Base-by-base conservation (phyloP, 2,329 filamentous ascomycete genomes). In the Fusarium hainanense region DNA sequence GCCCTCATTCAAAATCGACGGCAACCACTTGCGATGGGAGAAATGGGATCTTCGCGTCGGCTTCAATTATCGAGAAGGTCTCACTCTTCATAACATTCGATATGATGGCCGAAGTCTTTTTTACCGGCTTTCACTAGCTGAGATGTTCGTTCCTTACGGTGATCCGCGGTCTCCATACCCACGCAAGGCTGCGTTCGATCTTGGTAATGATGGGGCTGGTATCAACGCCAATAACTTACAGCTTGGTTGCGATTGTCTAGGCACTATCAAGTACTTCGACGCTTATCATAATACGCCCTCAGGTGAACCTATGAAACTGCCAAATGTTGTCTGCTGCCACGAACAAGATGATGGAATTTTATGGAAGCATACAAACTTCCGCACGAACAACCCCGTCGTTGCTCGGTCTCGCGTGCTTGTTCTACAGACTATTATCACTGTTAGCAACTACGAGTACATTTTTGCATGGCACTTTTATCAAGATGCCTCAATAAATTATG, bases 31-130 rank as follows among this genome's bases (percentile, higher is more conserved):
- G 5, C 73, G 79, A 37, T 89, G 87, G 87, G 86, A 89, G 75
- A 88, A 90, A 73, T 92, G 89, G 89, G 82, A 84, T 3, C 87
- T 93, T 78, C 82, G 89, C 23, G 85, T 93, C 6, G 86, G 86
- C 7, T 93, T 91, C 81, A 92, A 91, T 80, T 85, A 87, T 43
- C 84, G 91, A 8, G 91, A 93, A 75, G 90, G 91, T 14, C 84
- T 88, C 3, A 89, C 90, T 2, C 83, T 93, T 0, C 90, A 93
- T 69, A 88, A 93, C 68, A 79, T 93, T 10, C 83, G 84, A 64
- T 93, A 90, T 67, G 89, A 90, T 67, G 87, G 85, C 7, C 84
- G 89, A 25, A 88, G 85, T 54, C 79, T 93, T 13, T 85, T 92
- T 73, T 89, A 92, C 75, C 84, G 90, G 0, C 77, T 92, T 23